phyloP scores from a whole-genome alignment of 352 stramenopile genomes.

The Globisporangium parvum region DNA sequence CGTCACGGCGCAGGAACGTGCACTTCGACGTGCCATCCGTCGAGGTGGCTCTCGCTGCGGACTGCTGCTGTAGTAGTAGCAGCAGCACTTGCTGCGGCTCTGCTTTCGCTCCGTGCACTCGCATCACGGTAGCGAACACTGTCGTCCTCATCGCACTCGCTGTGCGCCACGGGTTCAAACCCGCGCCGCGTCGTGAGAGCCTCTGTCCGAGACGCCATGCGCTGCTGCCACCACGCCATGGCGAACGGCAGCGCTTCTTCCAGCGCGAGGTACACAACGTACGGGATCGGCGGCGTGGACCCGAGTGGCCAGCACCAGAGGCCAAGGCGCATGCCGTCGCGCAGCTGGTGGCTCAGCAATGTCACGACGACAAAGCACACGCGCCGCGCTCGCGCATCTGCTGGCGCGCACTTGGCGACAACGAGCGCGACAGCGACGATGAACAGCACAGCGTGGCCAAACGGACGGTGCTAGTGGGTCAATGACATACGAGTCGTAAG shows the following conservation, averaged over 20 bases:
- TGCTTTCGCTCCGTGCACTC: no score
- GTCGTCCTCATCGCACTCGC: no score
- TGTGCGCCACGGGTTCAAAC: no score
- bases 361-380: slow-evolving; percentile 51
- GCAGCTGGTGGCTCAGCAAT: slow-evolving; percentile 62
- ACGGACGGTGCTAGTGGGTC: slow-evolving; percentile 29
- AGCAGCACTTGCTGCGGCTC: no score
- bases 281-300: slow-evolving; percentile 54
- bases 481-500: not conserved
- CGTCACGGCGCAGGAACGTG: no score
- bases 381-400: slow-evolving; percentile 20
- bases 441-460: slow-evolving; percentile 64
- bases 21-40: no score
- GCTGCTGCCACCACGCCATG: slow-evolving; percentile 27
- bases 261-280: slow-evolving; percentile 56
- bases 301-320: slow-evolving; percentile 73
- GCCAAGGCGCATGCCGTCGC: slow-evolving; percentile 50
- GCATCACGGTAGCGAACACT: no score
- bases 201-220: no score
- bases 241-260: slow-evolving; percentile 44
- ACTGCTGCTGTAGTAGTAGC: no score
- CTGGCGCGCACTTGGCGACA: slow-evolving; percentile 29
- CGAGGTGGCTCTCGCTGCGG: no score
- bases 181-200: no score
- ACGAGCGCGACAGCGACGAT: slow-evolving; percentile 37